Evolutionary conservation across 768 basidiomycete genomes (phyloP).

Genomic region (Suillus weaverae): DNA sequence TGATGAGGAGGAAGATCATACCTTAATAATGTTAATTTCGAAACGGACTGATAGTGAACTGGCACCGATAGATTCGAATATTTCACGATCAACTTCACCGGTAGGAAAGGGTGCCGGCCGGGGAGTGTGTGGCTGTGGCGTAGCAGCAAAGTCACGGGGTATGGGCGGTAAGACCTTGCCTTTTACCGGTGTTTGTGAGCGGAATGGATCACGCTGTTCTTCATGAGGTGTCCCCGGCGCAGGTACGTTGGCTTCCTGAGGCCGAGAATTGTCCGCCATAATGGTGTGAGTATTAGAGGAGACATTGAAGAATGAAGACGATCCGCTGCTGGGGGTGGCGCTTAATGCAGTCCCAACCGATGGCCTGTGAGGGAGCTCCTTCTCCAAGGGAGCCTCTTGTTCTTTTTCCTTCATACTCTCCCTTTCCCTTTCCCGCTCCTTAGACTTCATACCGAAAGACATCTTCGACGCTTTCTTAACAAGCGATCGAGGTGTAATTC

Average conservation of each 20-base stretch:
- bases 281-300: slow-evolving; percentile 51
- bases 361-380: slow-evolving; percentile 45
- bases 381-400: slow-evolving; percentile 37
- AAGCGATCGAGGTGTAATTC: slow-evolving; percentile 51
- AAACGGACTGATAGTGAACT: slow-evolving; percentile 89
- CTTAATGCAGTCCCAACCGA: slow-evolving; percentile 51
- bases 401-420: slow-evolving; percentile 48
- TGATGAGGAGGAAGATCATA: slow-evolving; percentile 28
- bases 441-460: slow-evolving; percentile 69
- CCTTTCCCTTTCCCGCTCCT: slow-evolving; percentile 48
- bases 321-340: slow-evolving; percentile 72
- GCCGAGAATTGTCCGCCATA: slow-evolving; percentile 35
- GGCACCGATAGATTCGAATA: slow-evolving; percentile 73
- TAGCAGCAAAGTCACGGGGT: slow-evolving; percentile 63
- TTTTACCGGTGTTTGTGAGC: slow-evolving; percentile 54
- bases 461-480: slow-evolving; percentile 77
- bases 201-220: slow-evolving; percentile 36
- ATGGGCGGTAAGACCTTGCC: slow-evolving; percentile 75
- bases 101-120: slow-evolving; percentile 58
- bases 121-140: slow-evolving; percentile 34
- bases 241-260: slow-evolving; percentile 27
- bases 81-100: slow-evolving; percentile 63
- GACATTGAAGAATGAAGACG: slow-evolving; percentile 86
- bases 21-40: slow-evolving; percentile 97
- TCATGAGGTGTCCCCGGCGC: slow-evolving; percentile 21